Evolutionary conservation across 805 yeast species (phyloP).

Genomic region (Candida multigemmis): DNA sequence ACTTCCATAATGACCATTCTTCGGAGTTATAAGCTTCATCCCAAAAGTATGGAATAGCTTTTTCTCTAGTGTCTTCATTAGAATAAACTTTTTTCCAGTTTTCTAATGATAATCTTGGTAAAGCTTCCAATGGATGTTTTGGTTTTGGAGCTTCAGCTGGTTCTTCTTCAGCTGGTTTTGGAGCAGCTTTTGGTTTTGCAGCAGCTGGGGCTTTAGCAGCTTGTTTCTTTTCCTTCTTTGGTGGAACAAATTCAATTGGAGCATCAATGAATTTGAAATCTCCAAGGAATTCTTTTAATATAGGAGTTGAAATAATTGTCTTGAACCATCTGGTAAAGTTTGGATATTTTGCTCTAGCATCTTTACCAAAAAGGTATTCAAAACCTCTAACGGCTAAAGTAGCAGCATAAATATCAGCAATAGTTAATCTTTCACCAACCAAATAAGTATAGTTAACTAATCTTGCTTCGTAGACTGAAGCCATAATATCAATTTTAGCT

Average conservation of each 20-base stretch:
- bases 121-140: conserved; percentile 83
- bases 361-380: conserved; percentile 48
- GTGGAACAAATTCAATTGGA: conserved; percentile 59
- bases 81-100: conserved; percentile 97
- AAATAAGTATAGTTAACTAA: conserved; percentile 54
- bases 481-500: conserved; percentile 28
- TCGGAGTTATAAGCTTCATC: conserved; percentile 75
- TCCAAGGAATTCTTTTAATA: conserved; percentile 39
- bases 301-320: conserved; percentile 39
- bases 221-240: conserved; percentile 66
- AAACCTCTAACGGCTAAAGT: conserved; percentile 45
- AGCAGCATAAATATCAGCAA: conserved; percentile 57
- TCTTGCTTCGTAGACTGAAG: conserved; percentile 45
- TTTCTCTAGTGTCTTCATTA: conserved; percentile 92
- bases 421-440: conserved; percentile 48
- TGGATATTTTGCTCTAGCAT: conserved; percentile 60
- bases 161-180: conserved; percentile 23
- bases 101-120: conserved; percentile 63
- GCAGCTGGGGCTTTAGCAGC: conserved; percentile 25
- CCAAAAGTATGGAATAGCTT: conserved; percentile 98
- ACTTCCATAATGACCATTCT: conserved; percentile 94
- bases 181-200: conserved; percentile 17
- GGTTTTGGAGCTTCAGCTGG: conserved; percentile 62
- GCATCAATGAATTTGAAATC: conserved; percentile 52
- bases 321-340: conserved; percentile 63